Evolutionary conservation across 768 basidiomycete genomes (phyloP).

Genomic region (Lyophyllum semitale): DNA sequence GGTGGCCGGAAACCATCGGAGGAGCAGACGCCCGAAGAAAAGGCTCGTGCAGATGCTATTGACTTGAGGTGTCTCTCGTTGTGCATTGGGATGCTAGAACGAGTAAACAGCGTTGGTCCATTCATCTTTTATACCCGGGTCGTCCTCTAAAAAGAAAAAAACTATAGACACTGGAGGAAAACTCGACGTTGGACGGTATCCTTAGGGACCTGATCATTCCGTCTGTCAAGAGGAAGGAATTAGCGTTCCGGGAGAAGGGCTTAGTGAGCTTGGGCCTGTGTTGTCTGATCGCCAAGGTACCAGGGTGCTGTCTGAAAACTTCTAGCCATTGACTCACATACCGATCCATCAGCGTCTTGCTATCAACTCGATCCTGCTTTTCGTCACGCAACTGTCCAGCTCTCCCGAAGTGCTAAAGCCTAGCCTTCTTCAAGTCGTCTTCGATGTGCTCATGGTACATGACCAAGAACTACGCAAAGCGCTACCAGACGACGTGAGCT

Average conservation of each 20-base stretch:
- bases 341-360: slow-evolving; percentile 29
- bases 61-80: slow-evolving; percentile 77
- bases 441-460: slow-evolving; percentile 88
- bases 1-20: slow-evolving; percentile 28
- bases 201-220: slow-evolving; percentile 85
- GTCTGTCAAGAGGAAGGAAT: slow-evolving; percentile 76
- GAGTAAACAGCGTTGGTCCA: slow-evolving; percentile 75
- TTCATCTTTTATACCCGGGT: neutral
- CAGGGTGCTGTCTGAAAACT: slow-evolving; percentile 1
- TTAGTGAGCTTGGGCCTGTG: slow-evolving; percentile 72
- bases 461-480: slow-evolving; percentile 50
- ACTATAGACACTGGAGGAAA: slow-evolving; percentile 68
- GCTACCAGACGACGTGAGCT: slow-evolving; percentile 22
- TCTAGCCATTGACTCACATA: neutral
- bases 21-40: slow-evolving; percentile 62
- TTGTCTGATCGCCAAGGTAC: slow-evolving; percentile 72
- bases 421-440: slow-evolving; percentile 75
- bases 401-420: slow-evolving; percentile 67
- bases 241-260: slow-evolving; percentile 61
- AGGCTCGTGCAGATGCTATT: slow-evolving; percentile 55
- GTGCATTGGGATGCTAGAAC: slow-evolving; percentile 83
- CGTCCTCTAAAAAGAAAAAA: neutral
- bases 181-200: slow-evolving; percentile 72
- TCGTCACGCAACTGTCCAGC: slow-evolving; percentile 59
- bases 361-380: slow-evolving; percentile 53